These are phyloP conservation scores for Psilocybe sp. DNA, from an alignment of 768 basidiomycete genomes.

Conservation along the genomic window DNA sequence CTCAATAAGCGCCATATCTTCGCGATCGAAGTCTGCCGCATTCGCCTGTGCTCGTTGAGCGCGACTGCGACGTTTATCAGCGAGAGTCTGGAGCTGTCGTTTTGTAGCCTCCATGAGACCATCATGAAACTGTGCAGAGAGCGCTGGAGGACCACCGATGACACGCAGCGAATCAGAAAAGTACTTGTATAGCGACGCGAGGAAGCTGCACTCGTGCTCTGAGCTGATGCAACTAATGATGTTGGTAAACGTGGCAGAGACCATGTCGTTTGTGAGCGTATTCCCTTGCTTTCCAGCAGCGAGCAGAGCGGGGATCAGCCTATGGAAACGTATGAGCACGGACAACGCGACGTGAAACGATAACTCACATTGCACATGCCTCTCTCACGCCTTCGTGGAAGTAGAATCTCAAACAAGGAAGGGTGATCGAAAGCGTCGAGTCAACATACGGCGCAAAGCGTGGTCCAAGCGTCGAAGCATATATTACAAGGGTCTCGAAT, in stretches of 20 bases:
- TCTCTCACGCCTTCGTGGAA: conserved; percentile 87
- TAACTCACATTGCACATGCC: conserved; percentile 66
- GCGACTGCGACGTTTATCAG: conserved; percentile 59
- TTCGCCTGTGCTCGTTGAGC: conserved; percentile 33
- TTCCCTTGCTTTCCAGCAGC: conserved; percentile 63
- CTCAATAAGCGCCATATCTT: conserved; percentile 70
- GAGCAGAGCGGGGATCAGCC: conserved; percentile 71
- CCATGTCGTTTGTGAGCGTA: conserved; percentile 66
- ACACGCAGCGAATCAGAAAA: conserved; percentile 60
- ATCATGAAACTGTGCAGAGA: conserved; percentile 51
- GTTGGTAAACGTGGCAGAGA: conserved; percentile 63
- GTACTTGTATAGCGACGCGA: conserved; percentile 73
- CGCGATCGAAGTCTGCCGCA: conserved; percentile 42
- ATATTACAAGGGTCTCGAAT: conserved; percentile 82
- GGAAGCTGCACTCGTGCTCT: conserved; percentile 77
- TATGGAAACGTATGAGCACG: conserved; percentile 21
- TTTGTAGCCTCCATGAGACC: conserved; percentile 69
- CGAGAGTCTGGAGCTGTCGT: conserved; percentile 64
- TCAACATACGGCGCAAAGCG: conserved; percentile 72
- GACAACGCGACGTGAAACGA: neutral
- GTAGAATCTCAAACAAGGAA: conserved; percentile 71
- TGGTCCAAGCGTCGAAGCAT: conserved; percentile 64
- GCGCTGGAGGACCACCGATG: conserved; percentile 49
- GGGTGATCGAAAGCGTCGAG: conserved; percentile 67
- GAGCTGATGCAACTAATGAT: conserved; percentile 58